Evolutionary conservation across 208 protist species (phyloP).

Genomic region (Trypanosoma scelopori): DNA sequence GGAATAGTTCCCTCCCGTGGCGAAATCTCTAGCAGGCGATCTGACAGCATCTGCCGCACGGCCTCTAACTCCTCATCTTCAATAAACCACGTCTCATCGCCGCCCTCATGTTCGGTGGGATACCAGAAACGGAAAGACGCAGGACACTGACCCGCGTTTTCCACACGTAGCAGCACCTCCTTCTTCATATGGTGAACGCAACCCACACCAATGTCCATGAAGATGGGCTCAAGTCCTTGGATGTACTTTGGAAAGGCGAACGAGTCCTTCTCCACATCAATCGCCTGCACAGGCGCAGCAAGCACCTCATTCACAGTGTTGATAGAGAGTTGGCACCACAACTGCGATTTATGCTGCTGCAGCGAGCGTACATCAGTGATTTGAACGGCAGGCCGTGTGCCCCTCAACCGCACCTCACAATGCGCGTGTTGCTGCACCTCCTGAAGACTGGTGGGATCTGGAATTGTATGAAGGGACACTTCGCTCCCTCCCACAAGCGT

Average conservation of each 20-base stretch:
- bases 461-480: conserved; percentile 33
- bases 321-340: conserved; percentile 80
- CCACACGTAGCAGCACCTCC: conserved; percentile 50
- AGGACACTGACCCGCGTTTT: conserved; percentile 78
- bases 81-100: conserved; percentile 83
- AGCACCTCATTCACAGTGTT: conserved; percentile 79
- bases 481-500: conserved; percentile 51
- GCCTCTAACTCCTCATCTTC: conserved; percentile 71
- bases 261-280: conserved; percentile 43
- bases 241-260: conserved; percentile 84
- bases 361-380: conserved; percentile 75
- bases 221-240: conserved; percentile 59
- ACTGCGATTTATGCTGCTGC: conserved; percentile 46
- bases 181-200: conserved; percentile 30
- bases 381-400: conserved; percentile 74
- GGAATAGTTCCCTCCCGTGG: conserved; percentile 62
- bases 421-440: conserved; percentile 69
- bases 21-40: conserved; percentile 57
- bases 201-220: conserved; percentile 80
- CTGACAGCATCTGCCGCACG: conserved; percentile 73
- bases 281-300: conserved; percentile 41
- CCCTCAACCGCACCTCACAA: conserved; percentile 56
- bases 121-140: conserved; percentile 73
- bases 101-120: conserved; percentile 85
- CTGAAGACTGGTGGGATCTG: conserved; percentile 34